phyloP scores from a whole-genome alignment of 495 filamentous ascomycete genomes.

The Aspergillus sparsus region DNA sequence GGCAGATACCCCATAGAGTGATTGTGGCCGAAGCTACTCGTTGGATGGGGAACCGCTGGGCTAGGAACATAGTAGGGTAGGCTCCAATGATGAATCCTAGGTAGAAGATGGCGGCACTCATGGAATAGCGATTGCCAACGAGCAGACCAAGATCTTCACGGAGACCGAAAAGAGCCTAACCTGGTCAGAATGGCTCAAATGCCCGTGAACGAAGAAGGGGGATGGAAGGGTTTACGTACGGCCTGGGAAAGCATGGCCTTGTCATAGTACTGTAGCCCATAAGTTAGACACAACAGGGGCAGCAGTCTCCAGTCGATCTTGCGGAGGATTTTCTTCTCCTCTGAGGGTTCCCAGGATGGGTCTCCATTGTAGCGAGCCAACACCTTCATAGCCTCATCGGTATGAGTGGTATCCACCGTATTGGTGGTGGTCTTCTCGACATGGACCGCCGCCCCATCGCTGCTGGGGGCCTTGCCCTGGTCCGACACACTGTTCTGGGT shows the following conservation, averaged over 20 bases:
- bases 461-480: slow-evolving; percentile 17
- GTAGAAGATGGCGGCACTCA: slow-evolving; percentile 47
- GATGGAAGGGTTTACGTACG: slow-evolving; percentile 31
- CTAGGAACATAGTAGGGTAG: slow-evolving; percentile 45
- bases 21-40: slow-evolving; percentile 41
- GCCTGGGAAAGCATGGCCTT: slow-evolving; percentile 54
- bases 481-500: slow-evolving; percentile 21
- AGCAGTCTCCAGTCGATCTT: slow-evolving; percentile 52
- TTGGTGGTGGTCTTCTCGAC: slow-evolving; percentile 19
- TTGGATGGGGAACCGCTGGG: slow-evolving; percentile 47
- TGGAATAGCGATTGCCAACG: slow-evolving; percentile 42
- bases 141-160: slow-evolving; percentile 35
- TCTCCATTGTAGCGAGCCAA: slow-evolving; percentile 41
- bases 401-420: slow-evolving; percentile 42
- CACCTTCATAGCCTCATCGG: slow-evolving; percentile 49
- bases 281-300: slow-evolving; percentile 38
- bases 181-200: neutral
- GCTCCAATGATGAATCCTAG: slow-evolving; percentile 50
- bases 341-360: slow-evolving; percentile 42
- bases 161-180: slow-evolving; percentile 41
- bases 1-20: slow-evolving; percentile 36
- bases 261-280: slow-evolving; percentile 50
- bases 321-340: slow-evolving; percentile 44
- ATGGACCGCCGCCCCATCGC: slow-evolving; percentile 4
- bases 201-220: slow-evolving; percentile 18